Evolutionary conservation across 129 eudicot genomes (phyloP).

Genomic region (Pseudognaphalium luteoalbum): DNA sequence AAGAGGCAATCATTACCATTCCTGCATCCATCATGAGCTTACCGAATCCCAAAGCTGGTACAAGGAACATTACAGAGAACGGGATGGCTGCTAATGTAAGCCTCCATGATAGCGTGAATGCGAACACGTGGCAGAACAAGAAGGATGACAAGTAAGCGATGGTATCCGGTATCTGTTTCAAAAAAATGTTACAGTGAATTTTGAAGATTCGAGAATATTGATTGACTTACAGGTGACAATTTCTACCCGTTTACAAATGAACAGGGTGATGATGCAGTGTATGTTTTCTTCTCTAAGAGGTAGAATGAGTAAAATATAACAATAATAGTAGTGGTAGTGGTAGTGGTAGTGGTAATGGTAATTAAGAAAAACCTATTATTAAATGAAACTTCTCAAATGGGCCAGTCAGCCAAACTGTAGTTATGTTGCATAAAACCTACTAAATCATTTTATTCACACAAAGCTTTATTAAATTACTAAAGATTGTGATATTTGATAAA

Average conservation of each 20-base stretch:
- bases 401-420: not conserved
- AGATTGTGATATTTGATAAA: not conserved
- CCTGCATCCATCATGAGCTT: constrained; percentile 62
- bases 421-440: not conserved
- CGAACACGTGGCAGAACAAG: constrained; percentile 62
- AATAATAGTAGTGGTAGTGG: no score
- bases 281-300: not conserved
- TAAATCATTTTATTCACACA: not conserved
- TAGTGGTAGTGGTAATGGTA: no score
- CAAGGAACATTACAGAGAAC: constrained; percentile 61
- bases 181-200: not conserved
- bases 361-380: no score
- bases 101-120: constrained; percentile 64
- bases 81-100: constrained; percentile 69
- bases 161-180: constrained; percentile 54
- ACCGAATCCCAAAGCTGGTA: constrained; percentile 67
- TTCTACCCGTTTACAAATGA: not conserved
- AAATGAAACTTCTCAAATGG: no score
- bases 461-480: not conserved
- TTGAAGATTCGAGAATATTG: constrained; percentile 6
- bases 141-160: constrained; percentile 63
- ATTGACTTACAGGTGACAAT: not conserved
- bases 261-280: not conserved
- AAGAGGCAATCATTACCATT: constrained; percentile 49
- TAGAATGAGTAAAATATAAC: not conserved